Evolutionary conservation across 2,329 filamentous ascomycete genomes (phyloP), one percentile per base, ranked within the genome.

Genomic region (Penicillium sp.): DNA sequence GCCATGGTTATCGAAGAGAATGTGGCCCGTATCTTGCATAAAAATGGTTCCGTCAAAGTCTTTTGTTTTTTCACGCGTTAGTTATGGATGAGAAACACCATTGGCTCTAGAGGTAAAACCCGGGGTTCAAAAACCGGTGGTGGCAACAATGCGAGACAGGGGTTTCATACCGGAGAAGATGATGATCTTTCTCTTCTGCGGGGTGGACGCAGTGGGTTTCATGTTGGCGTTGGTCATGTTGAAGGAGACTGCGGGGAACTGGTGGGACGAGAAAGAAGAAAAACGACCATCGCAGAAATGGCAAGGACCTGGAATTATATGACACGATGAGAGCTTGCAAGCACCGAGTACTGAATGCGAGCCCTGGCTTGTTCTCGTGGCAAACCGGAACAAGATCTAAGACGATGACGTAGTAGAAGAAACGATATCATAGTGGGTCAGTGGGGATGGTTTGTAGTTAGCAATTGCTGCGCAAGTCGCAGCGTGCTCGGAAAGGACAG

Each of bases 1-100:
- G 36, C 82, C 81, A 50, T 81, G 75, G 52, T 72, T 72, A 58
- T 84, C 80, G 63, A 84, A 83, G 34, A 86, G 76, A 49, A 84
- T 75, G 58, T 85, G 81, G 30, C 83, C 83, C 2, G 79, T 84
- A 52, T 83, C 79, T 71, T 84, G 79, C 74, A 82, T 81, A 70
- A 83, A 84, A 48, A 86, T 86, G 3, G 81, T 85, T 47, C 81
- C 81, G 60, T 85, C 81, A 52, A 86, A 85, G 62, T 85, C 80
- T 83, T 43, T 19, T 33, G 30, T 14, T 32, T 21, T 7, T 8
- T 18, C n/a, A 15, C 17, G 3, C 4, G 15, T 21, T 19, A 10
- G 17, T 14, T 13, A 10, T 18, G 11, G 20, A n/a, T 19, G 6
- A 8, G 6, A 29, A 14, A 14, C 8, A 29, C 6, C 26, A 9